phyloP scores from a whole-genome alignment of 306 rosid genomes.

The Abrus precatorius region DNA sequence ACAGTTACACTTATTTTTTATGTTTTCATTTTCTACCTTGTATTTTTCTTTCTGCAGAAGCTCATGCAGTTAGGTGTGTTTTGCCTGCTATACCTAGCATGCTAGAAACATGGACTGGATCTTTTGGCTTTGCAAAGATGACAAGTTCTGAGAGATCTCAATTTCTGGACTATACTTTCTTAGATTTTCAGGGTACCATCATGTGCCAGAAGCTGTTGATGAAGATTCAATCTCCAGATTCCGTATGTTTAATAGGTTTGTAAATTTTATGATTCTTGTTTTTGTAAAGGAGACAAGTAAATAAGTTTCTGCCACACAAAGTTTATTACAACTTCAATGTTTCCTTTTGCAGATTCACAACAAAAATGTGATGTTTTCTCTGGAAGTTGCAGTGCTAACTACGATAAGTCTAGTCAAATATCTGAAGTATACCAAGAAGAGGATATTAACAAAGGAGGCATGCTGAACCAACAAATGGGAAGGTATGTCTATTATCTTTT shows the following conservation, averaged over 20 bases:
- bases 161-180: slow-evolving; percentile 75
- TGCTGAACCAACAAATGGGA: slow-evolving; percentile 42
- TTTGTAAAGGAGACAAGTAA: slow-evolving; percentile 8
- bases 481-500: slow-evolving; percentile 63
- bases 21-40: slow-evolving; percentile 21
- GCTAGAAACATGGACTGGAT: slow-evolving; percentile 78
- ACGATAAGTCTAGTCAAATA: slow-evolving; percentile 43
- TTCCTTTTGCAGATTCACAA: slow-evolving; percentile 54
- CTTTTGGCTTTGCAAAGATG: slow-evolving; percentile 82
- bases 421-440: slow-evolving; percentile 61
- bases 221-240: slow-evolving; percentile 48
- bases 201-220: slow-evolving; percentile 85
- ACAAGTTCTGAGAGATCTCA: slow-evolving; percentile 65
- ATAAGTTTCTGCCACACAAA: slow-evolving; percentile 16
- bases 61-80: slow-evolving; percentile 81
- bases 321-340: slow-evolving; percentile 6
- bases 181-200: slow-evolving; percentile 77
- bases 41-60: slow-evolving; percentile 56
- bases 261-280: slow-evolving; percentile 8
- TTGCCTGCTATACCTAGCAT: slow-evolving; percentile 85
- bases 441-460: slow-evolving; percentile 50
- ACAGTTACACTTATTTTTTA: background rate
- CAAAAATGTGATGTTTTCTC: slow-evolving; percentile 38
- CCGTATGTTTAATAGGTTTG: slow-evolving; percentile 54
- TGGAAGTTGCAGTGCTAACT: slow-evolving; percentile 27